Conservation (phyloP, 2,329 filamentous ascomycete species). For the Calonectria henricotiae region DNA sequence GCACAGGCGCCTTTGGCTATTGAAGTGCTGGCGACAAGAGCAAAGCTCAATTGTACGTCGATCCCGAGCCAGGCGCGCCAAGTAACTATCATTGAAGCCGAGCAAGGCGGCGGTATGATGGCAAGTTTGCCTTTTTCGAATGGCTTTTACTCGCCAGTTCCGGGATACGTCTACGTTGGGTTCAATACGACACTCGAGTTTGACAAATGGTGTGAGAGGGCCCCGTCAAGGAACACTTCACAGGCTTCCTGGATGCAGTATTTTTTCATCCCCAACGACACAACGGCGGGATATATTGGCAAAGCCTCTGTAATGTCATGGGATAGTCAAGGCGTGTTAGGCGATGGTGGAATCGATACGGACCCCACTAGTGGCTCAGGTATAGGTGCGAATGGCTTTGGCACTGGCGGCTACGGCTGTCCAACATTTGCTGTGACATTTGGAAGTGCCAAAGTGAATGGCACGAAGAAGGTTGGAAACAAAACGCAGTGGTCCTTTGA, state of each 20-base stretch:
- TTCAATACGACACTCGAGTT: conserved; percentile 47
- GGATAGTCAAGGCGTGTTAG: conserved; percentile 37
- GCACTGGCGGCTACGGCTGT: conserved; percentile 37
- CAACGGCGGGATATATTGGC: conserved; percentile 42
- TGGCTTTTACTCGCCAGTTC: conserved; percentile 16
- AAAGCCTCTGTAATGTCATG: conserved; percentile 47
- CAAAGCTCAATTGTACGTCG: conserved; percentile 45
- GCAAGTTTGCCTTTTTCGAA: conserved; percentile 32
- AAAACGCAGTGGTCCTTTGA: conserved; percentile 40
- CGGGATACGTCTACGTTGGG: conserved; percentile 35
- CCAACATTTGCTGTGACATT: conserved; percentile 43
- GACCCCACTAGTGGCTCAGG: conserved; percentile 41
- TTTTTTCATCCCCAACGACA: conserved; percentile 43
- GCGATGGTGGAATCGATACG: conserved; percentile 45
- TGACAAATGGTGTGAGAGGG: conserved; percentile 42
- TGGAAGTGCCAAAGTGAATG: conserved; percentile 33
- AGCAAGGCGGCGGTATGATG: conserved; percentile 24
- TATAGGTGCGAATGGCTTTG: conserved; percentile 30
- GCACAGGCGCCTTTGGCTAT: conserved; percentile 37
- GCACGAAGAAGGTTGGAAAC: conserved; percentile 30
- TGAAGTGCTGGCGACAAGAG: conserved; percentile 42
- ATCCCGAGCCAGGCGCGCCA: conserved; percentile 37
- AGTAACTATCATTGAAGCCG: conserved; percentile 32
- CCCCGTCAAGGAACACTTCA: conserved; percentile 37
- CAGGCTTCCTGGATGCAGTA: conserved; percentile 44